Evolutionary conservation across 2,329 filamentous ascomycete species (phyloP).

Genomic region (Colletotrichum sp.): DNA sequence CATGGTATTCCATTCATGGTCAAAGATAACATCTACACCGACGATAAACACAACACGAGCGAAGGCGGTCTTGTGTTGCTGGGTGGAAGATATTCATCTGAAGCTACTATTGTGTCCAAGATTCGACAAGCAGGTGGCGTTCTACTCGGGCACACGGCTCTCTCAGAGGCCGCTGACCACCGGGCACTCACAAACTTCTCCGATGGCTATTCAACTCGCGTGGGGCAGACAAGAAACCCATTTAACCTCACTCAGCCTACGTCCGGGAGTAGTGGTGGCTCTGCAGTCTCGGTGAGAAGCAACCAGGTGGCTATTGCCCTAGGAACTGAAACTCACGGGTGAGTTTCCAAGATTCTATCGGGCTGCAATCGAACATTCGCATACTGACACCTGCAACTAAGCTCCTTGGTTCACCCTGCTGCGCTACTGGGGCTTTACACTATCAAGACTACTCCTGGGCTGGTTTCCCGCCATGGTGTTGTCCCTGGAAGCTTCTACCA

Average conservation of each 20-base stretch:
- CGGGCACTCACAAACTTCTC: neutral
- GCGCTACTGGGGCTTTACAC: neutral
- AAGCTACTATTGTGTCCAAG: neutral
- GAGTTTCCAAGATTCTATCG: neutral
- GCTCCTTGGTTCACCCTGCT: neutral
- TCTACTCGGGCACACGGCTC: neutral
- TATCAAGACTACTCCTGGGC: neutral
- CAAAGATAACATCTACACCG: neutral
- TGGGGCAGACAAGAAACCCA: constrained; percentile 9
- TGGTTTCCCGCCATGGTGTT: neutral
- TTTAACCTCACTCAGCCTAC: constrained; percentile 14
- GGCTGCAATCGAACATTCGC: neutral
- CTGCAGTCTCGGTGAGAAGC: neutral
- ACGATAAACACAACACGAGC: neutral
- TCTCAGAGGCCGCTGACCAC: neutral
- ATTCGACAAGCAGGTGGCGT: neutral
- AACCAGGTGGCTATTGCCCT: neutral
- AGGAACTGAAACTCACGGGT: neutral
- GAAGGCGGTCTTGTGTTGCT: neutral
- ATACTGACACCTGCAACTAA: neutral
- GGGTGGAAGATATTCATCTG: neutral
- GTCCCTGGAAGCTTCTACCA: neutral
- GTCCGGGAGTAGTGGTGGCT: constrained; percentile 10
- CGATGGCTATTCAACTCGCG: constrained; percentile 2
- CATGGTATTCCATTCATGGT: neutral